A percentile compares a stretch with the other conserved stretches of the same genome.
Evolutionary conservation across 148 eudicot species (phyloP).

Genomic region (Amaranthus cruentus): DNA sequence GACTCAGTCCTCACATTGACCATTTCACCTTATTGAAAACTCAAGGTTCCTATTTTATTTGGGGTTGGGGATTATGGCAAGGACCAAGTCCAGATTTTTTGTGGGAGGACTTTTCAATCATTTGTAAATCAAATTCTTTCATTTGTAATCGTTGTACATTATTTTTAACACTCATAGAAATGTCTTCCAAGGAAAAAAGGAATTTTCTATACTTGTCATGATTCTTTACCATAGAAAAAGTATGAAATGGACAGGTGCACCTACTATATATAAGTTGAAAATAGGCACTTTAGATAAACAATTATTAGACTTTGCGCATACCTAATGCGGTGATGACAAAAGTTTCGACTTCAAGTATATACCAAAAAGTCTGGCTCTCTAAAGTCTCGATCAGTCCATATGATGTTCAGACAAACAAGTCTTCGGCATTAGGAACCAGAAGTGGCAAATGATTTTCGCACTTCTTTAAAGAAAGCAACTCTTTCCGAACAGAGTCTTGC

Average conservation of each 20-base stretch:
- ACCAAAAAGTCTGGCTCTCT: background rate
- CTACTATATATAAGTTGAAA: background rate
- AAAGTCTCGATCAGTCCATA: background rate
- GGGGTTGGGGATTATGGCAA: too few relatives aligned
- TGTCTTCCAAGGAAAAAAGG: conserved; percentile 1
- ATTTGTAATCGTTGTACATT: background rate
- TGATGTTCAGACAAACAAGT: background rate
- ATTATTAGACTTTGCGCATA: conserved; percentile 2
- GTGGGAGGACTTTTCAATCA: conserved; percentile 16
- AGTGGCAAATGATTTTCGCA: too few relatives aligned
- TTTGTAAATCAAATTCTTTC: conserved; percentile 26
- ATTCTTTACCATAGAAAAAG: background rate
- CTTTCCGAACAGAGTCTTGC: background rate
- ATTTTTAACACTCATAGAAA: conserved; percentile 1
- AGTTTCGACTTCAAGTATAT: conserved; percentile 3
- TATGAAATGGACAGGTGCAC: conserved; percentile 14
- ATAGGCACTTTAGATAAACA: background rate
- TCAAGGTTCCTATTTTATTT: background rate
- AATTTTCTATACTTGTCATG: background rate
- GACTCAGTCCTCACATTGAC: conserved; percentile 34
- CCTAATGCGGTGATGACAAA: background rate
- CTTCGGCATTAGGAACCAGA: background rate
- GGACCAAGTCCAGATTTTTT: background rate
- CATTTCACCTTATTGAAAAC: conserved; percentile 7
- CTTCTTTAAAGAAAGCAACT: background rate